Conservation (phyloP, 2,329 filamentous ascomycete species). For the Pyrenophora tritici-repentis region DNA sequence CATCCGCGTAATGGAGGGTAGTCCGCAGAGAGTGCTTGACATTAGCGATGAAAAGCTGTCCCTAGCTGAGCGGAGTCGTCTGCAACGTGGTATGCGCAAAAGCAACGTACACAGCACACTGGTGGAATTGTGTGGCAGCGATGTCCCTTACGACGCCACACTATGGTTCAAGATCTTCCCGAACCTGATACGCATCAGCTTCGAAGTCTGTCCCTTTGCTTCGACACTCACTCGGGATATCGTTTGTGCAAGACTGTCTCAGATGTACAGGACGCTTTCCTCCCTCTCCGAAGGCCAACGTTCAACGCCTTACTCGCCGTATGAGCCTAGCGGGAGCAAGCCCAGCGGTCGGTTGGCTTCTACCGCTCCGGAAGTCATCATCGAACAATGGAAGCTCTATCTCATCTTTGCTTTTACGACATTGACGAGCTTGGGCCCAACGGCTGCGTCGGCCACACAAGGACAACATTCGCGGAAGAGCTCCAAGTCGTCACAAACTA, state of each 20-base stretch:
- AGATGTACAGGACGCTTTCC: conserved; percentile 87
- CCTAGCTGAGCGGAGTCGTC: conserved; percentile 86
- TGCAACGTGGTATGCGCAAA: conserved; percentile 87
- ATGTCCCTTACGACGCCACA: conserved; percentile 90
- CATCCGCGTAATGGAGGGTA: conserved; percentile 89
- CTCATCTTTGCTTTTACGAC: conserved; percentile 97
- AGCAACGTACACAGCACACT: conserved; percentile 83
- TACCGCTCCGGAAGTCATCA: conserved; percentile 80
- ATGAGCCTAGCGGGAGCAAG: conserved; percentile 61
- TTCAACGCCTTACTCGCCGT: conserved; percentile 58
- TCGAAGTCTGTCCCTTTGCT: conserved; percentile 87
- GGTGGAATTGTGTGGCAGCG: conserved; percentile 93
- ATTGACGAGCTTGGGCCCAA: conserved; percentile 74
- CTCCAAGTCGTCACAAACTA: conserved; percentile 70
- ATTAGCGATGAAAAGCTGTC: conserved; percentile 91
- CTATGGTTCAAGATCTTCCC: conserved; percentile 99
- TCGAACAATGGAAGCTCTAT: conserved; percentile 98
- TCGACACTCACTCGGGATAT: conserved; percentile 89
- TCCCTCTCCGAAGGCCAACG: conserved; percentile 72
- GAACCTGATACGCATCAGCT: conserved; percentile 87
- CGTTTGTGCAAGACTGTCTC: conserved; percentile 86
- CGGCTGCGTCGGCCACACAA: conserved; percentile 61
- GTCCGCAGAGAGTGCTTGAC: conserved; percentile 85
- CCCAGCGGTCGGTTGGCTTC: conserved; percentile 63
- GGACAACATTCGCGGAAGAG: conserved; percentile 80